Percentiles rank a stretch among this genome's conserved stretches.
phyloP scores from a whole-genome alignment of 306 rosid genomes.

The Ormosia emarginata region DNA sequence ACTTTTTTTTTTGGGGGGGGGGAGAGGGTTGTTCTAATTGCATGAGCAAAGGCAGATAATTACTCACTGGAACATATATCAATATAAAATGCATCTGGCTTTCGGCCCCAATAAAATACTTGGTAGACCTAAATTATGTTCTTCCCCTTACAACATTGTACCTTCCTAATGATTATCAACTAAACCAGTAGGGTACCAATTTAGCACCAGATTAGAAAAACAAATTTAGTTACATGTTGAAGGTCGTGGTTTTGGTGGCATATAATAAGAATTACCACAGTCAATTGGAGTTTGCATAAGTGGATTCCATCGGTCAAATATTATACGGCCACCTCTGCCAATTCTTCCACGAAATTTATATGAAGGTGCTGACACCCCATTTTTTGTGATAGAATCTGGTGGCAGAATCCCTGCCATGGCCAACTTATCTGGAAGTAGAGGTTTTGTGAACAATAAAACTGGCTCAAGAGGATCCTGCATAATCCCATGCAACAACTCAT shows the following conservation, averaged over 20 bases:
- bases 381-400: slow-evolving; percentile 55
- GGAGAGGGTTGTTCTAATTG: background rate
- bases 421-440: slow-evolving; percentile 87
- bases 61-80: slow-evolving; percentile 8
- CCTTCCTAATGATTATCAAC: slow-evolving; percentile 38
- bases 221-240: slow-evolving; percentile 59
- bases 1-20: too few relatives aligned
- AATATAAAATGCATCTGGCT: slow-evolving; percentile 24
- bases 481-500: slow-evolving; percentile 23
- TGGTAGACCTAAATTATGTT: slow-evolving; percentile 30
- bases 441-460: slow-evolving; percentile 79
- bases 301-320: slow-evolving; percentile 91
- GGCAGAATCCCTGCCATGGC: slow-evolving; percentile 77
- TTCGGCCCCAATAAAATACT: slow-evolving; percentile 22
- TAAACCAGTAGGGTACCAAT: slow-evolving; percentile 29
- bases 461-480: slow-evolving; percentile 97
- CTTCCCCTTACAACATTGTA: slow-evolving; percentile 27
- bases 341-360: slow-evolving; percentile 74
- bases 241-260: slow-evolving; percentile 74
- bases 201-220: slow-evolving; percentile 13
- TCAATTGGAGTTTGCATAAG: slow-evolving; percentile 82
- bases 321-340: slow-evolving; percentile 92
- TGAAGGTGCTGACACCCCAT: slow-evolving; percentile 53
- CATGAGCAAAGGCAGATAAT: slow-evolving; percentile 18
- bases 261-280: slow-evolving; percentile 68